phyloP scores from a whole-genome alignment of 2,329 filamentous ascomycete genomes.

The Scorias spongiosa region DNA sequence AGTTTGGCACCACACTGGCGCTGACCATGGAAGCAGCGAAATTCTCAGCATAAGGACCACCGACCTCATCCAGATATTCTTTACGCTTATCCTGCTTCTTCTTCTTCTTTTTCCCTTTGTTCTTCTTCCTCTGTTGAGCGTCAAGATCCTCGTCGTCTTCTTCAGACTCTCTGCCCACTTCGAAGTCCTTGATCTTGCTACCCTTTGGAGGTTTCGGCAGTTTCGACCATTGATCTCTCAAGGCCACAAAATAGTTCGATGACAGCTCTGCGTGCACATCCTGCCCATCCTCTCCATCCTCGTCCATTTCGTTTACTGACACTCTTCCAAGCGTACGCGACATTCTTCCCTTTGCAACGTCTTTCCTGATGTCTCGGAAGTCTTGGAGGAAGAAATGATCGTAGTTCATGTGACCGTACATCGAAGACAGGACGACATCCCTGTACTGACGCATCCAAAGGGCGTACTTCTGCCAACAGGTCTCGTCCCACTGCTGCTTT shows the following conservation, averaged over 20 bases:
- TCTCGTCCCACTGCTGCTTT: slow-evolving; percentile 88
- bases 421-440: slow-evolving; percentile 63
- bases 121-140: slow-evolving; percentile 19
- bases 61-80: slow-evolving; percentile 51
- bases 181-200: slow-evolving; percentile 2
- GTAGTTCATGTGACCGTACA: slow-evolving; percentile 97
- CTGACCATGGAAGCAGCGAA: slow-evolving; percentile 69
- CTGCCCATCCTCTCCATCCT: slow-evolving; percentile 19
- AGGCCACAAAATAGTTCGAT: slow-evolving; percentile 63
- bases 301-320: slow-evolving; percentile 4
- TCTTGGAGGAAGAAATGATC: slow-evolving; percentile 94
- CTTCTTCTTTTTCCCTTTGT: slow-evolving; percentile 27
- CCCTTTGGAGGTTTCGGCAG: slow-evolving; percentile 42
- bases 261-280: slow-evolving; percentile 51
- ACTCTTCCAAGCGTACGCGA: slow-evolving; percentile 3
- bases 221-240: slow-evolving; percentile 63
- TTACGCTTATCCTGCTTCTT: slow-evolving; percentile 37
- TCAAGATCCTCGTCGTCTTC: slow-evolving; percentile 6
- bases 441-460: slow-evolving; percentile 82
- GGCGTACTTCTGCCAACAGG: slow-evolving; percentile 95
- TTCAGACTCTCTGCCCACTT: background rate
- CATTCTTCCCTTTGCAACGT: slow-evolving; percentile 30
- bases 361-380: slow-evolving; percentile 56
- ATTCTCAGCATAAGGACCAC: slow-evolving; percentile 68
- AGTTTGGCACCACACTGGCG: slow-evolving; percentile 84